Base-by-base conservation (phyloP, 2,329 filamentous ascomycete species). In the Talaromyces albobiverticillius region DNA sequence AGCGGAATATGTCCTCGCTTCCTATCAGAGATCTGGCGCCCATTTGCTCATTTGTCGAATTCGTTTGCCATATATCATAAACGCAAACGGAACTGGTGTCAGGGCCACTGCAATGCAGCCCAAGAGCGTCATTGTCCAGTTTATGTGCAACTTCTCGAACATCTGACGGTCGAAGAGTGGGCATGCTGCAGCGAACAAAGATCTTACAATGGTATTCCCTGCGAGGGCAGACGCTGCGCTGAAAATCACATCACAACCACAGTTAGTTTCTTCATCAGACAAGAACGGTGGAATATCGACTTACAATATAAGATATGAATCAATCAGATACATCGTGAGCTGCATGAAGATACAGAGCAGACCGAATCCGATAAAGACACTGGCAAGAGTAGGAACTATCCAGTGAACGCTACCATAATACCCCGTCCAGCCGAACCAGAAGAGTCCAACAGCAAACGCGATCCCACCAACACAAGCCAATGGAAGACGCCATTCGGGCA, bases 361-460 rank as follows among this genome's bases (percentile, higher is more conserved):
- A 3, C 63, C 62, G 34, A 65, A 64, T 1, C 63, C 63, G 3
- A 61, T 57, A 4, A 62, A 10, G 1, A 64, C 55, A 1, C 62
- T 60, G 5, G 61, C 50, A 5, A 60, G 54, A 4, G 59, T 62
- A 6, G 63, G 62, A 0, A 54, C 60, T 55, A 64, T 61, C 62
- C 62, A 65, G 51, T 63, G 61, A 13, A 64, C 58, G 3, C 57
- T 57, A 4, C 46, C 43, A 4, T 43, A 54, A 32, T 51, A 62
- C 0, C 62, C 62, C 1, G 62, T 59, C 63, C 63, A 65, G 8
- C 63, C 63, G 14, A 65, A 64, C 61, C 61, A 64, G 57, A 65
- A 62, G 9, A 65, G 25, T 1, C 63, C 63, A 29, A 29, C 57
- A 0, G 63, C 57, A 51, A 65, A 65, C 0, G 54, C 55, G 10